phyloP scores from a whole-genome alignment of 2,329 filamentous ascomycete species.

The Venturia effusa region DNA sequence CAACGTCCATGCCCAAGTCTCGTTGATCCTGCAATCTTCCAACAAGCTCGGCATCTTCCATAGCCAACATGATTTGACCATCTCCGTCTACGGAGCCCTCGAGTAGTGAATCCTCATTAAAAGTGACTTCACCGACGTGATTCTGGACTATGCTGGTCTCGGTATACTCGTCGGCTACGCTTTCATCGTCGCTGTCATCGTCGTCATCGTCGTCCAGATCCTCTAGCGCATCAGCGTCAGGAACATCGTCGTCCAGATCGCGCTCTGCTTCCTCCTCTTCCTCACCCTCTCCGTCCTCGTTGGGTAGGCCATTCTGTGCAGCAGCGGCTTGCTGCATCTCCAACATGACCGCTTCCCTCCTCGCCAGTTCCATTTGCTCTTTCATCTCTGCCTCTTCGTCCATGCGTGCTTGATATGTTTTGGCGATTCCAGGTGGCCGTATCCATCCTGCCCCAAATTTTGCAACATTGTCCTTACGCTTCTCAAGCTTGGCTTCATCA shows the following conservation, averaged over 20 bases:
- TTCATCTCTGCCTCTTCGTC: constrained; percentile 80
- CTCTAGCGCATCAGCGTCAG: constrained; percentile 31
- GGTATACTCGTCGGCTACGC: constrained; percentile 30
- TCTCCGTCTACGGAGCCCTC: constrained; percentile 30
- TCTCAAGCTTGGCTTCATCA: constrained; percentile 67
- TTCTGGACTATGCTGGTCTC: constrained; percentile 37
- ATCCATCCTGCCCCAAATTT: constrained; percentile 89
- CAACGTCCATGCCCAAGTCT: constrained; percentile 12
- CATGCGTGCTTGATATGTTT: constrained; percentile 80
- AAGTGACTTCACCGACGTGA: constrained; percentile 27
- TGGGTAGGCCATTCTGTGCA: constrained; percentile 37
- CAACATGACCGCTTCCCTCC: constrained; percentile 58
- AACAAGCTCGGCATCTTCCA: constrained; percentile 34
- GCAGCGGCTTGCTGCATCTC: constrained; percentile 57
- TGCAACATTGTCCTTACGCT: constrained; percentile 69
- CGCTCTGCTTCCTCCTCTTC: constrained; percentile 29
- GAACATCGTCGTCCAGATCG: constrained; percentile 32
- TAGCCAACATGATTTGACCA: constrained; percentile 12
- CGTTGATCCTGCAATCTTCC: constrained; percentile 37
- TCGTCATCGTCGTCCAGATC: constrained; percentile 36
- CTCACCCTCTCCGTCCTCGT: constrained; percentile 21
- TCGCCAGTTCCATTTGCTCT: constrained; percentile 67
- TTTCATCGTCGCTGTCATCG: constrained; percentile 21
- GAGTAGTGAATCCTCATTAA: constrained; percentile 38
- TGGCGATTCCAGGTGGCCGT: constrained; percentile 73